Conservation (phyloP, 768 basidiomycete species). For the Mycena indigotica region DNA sequence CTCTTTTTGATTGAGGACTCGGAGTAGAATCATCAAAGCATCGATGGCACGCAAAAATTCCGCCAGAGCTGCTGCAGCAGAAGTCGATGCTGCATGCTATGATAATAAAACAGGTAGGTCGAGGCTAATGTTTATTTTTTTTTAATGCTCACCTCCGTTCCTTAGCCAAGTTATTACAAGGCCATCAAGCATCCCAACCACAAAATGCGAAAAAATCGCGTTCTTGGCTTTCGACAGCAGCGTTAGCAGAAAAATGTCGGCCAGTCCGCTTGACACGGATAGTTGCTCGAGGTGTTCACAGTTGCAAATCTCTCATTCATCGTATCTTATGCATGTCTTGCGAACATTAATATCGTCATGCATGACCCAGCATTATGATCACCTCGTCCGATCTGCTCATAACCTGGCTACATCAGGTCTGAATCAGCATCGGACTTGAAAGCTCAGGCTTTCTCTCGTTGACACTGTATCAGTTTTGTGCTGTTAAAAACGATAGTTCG, state of each 20-base stretch:
- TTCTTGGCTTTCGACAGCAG: background rate
- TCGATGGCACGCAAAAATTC: background rate
- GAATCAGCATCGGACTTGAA: too few species aligned
- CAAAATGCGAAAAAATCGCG: background rate
- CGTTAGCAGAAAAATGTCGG: background rate
- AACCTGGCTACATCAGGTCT: too few species aligned
- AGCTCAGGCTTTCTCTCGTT: too few species aligned
- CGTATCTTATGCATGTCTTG: background rate
- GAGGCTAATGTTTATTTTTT: too few species aligned
- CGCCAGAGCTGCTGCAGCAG: background rate
- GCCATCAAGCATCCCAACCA: background rate
- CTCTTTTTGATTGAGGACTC: background rate
- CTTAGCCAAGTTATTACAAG: background rate
- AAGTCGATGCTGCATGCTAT: background rate
- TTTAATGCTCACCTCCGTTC: background rate
- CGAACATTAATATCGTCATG: too few species aligned
- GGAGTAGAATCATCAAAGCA: background rate
- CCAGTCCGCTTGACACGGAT: background rate
- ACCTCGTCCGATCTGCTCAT: too few species aligned
- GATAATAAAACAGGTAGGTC: background rate
- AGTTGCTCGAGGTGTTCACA: background rate
- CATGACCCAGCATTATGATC: too few species aligned
- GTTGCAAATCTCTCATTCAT: background rate
- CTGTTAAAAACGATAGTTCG: too few species aligned
- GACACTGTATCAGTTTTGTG: too few species aligned